phyloP scores from a whole-genome alignment of 1,139 yeast species.

The Yamadazyma dushanensis region DNA sequence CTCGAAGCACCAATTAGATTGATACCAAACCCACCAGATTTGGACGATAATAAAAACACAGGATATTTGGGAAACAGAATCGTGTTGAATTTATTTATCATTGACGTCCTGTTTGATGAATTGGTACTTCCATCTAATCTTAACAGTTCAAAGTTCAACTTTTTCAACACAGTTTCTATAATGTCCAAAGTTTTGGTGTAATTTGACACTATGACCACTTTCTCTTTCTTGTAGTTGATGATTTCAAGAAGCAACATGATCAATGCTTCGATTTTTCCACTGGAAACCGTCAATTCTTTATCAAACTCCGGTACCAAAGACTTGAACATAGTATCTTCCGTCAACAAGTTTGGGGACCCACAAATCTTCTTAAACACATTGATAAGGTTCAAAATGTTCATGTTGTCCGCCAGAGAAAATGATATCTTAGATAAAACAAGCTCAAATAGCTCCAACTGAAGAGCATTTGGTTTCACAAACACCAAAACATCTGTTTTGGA shows the following conservation, averaged over 20 bases:
- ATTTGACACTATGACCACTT: slow-evolving; percentile 84
- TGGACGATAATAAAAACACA: slow-evolving; percentile 79
- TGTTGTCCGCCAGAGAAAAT: slow-evolving; percentile 14
- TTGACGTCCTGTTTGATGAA: slow-evolving; percentile 56
- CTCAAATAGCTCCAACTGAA: slow-evolving; percentile 59
- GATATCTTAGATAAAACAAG: slow-evolving; percentile 30
- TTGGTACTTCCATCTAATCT: slow-evolving; percentile 89
- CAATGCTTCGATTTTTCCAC: slow-evolving; percentile 60
- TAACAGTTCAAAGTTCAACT: slow-evolving; percentile 50
- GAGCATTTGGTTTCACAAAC: slow-evolving; percentile 71
- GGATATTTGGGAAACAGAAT: slow-evolving; percentile 42
- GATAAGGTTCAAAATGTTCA: slow-evolving; percentile 64
- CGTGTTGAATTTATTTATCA: slow-evolving; percentile 72
- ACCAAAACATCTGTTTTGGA: slow-evolving; percentile 76
- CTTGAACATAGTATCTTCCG: slow-evolving; percentile 37
- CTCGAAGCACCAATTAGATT: slow-evolving; percentile 91
- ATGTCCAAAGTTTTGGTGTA: slow-evolving; percentile 86
- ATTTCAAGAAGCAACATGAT: slow-evolving; percentile 56
- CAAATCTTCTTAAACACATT: slow-evolving; percentile 79
- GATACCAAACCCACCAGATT: slow-evolving; percentile 93
- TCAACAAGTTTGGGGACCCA: slow-evolving; percentile 71
- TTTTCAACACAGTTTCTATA: slow-evolving; percentile 56
- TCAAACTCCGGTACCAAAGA: slow-evolving; percentile 16
- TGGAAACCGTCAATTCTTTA: slow-evolving; percentile 24
- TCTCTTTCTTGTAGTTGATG: slow-evolving; percentile 49